Percentiles rank a stretch among this genome's conserved stretches.
Evolutionary conservation across 495 filamentous ascomycete genomes (phyloP).

Genomic region (Hypoxylon rickii): DNA sequence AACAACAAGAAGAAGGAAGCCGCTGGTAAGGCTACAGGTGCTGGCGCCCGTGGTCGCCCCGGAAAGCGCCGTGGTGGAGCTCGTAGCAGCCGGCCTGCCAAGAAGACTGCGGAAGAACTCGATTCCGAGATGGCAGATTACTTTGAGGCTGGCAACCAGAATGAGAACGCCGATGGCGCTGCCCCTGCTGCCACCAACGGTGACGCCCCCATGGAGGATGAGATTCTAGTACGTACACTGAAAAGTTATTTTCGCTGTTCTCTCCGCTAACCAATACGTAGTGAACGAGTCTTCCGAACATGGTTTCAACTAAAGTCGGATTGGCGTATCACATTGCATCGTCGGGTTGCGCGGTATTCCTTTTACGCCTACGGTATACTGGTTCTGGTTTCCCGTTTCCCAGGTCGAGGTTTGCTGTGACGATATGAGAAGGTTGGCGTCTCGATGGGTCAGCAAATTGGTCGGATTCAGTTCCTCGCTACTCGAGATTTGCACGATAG

Average conservation of each 20-base stretch:
- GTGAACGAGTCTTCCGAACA: conserved; percentile 16
- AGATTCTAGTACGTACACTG: conserved; percentile 43
- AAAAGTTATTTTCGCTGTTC: background rate
- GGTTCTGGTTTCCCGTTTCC: conserved; percentile 3
- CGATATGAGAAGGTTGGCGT: conserved; percentile 5
- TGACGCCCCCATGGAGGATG: conserved; percentile 59
- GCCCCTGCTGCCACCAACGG: conserved; percentile 45
- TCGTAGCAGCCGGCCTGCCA: conserved; percentile 67
- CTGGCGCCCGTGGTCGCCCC: conserved; percentile 53
- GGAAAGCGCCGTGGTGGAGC: conserved; percentile 52
- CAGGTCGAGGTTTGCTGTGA: conserved; percentile 7
- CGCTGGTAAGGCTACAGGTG: conserved; percentile 42
- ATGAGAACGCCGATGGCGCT: conserved; percentile 50
- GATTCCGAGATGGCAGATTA: conserved; percentile 96
- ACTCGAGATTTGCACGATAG: conserved; percentile 13
- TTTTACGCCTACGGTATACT: conserved; percentile 2
- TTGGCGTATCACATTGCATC: background rate
- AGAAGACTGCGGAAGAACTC: conserved; percentile 91
- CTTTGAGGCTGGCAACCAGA: conserved; percentile 58
- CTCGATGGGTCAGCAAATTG: background rate
- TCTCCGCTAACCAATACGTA: conserved; percentile 8
- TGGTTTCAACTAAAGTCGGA: background rate
- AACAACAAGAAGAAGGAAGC: conserved; percentile 61
- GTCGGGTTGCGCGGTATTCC: conserved; percentile 2
- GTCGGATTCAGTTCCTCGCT: conserved; percentile 7